Evolutionary conservation across 345 rosid genomes (phyloP), one percentile per base, ranked within the genome.

Genomic region (Citrus hindsii): DNA sequence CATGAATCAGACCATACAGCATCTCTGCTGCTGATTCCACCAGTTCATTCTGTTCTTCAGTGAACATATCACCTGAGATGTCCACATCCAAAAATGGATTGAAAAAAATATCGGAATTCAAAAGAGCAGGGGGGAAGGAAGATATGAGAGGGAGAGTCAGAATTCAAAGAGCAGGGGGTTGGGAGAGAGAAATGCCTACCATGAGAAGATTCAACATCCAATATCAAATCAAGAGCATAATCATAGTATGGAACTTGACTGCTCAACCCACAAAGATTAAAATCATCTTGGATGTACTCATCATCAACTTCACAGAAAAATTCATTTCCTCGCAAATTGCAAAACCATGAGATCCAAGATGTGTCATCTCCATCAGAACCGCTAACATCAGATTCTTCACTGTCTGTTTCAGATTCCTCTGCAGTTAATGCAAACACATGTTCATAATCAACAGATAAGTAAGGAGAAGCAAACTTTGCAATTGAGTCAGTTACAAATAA

Each of bases 301-400:
- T 95, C 99, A 88, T 95, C 99, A 71, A 95, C 95, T 86, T 95
- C 99, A 83, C 97, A 95, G 82, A 92, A 95, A 77, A 95, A 94
- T 79, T 95, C 99, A 79, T 95, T 95, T 75, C 99, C 98, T 55
- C 97, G 80, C 87, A 95, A 89, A 80, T 90, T 95, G 88, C 99
- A 93, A 80, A 95, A 95, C 99, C 99, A 95, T 6, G 99, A 91
- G 84, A 95, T 94, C 99, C 99, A 95, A 13, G 98, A 92, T 4
- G 99, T 94, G 69, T 92, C 96, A 68, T 89, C 99, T 66, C 93
- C 99, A 48, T 94, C 97, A 13, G 98, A 93, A 65, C 95, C 98
- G 83, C 97, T 95, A 71, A 90, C 92, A 72, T 85, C 96, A 38
- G 96, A 92, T 80, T 88, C 96, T 82, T 91, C 98, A 42, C 93